These are phyloP conservation scores for Lichtheimia hyalospora DNA, from an alignment of 371 early-diverging fungal genomes.

Conservation along the genomic window DNA sequence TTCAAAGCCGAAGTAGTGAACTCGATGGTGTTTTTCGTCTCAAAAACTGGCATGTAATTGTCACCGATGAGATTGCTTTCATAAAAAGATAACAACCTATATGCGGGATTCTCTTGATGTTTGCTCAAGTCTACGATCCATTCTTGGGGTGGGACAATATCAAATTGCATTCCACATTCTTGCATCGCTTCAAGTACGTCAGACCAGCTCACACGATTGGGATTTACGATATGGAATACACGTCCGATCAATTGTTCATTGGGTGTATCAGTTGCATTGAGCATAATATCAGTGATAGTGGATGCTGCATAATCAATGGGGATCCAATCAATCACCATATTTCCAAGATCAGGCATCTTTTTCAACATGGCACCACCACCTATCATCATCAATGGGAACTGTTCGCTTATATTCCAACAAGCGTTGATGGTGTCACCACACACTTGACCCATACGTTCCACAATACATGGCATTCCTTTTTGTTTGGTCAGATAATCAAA, in stretches of 20 bases:
- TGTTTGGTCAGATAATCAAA: conserved; percentile 23
- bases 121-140: conserved; percentile 29
- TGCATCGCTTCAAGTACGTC: conserved; percentile 23
- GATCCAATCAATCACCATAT: conserved; percentile 30
- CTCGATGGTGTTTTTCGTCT: conserved; percentile 1
- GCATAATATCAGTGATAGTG: conserved; percentile 33
- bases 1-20: not conserved
- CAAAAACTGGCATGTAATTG: not conserved
- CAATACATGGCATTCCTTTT: conserved; percentile 32
- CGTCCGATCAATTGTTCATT: not conserved
- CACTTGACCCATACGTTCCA: conserved; percentile 45
- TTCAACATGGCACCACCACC: conserved; percentile 23
- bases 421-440: conserved; percentile 37
- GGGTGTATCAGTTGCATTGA: conserved; percentile 12
- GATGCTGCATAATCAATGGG: conserved; percentile 31
- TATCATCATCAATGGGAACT: conserved; percentile 40
- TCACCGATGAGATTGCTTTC: not conserved
- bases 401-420: conserved; percentile 43
- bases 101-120: conserved; percentile 34
- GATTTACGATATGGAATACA: conserved; percentile 37
- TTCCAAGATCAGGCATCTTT: conserved; percentile 16
- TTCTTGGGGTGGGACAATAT: conserved; percentile 16
- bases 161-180: conserved; percentile 28
- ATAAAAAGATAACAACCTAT: conserved; percentile 27
- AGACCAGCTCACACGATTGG: conserved; percentile 19